These are phyloP conservation scores for Saccharomyces hybrid DNA, from an alignment of 1,139 yeast genomes.

Conservation along the genomic window DNA sequence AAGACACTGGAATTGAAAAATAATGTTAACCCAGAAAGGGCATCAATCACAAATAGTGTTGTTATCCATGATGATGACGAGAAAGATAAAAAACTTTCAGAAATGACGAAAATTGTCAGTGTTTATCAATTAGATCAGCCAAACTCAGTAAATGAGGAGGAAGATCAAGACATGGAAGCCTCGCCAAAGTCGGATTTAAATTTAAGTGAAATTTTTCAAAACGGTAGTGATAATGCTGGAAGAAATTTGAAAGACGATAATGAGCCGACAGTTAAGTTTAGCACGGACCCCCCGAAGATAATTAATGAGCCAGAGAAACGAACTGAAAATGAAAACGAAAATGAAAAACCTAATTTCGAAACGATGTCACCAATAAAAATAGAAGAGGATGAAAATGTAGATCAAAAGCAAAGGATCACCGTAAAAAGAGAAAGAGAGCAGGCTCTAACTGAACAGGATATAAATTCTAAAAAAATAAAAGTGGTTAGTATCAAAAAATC, in stretches of 20 bases:
- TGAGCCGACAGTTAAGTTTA: slow-evolving; percentile 25
- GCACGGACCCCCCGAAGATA: slow-evolving; percentile 19
- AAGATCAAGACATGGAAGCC: slow-evolving; percentile 27
- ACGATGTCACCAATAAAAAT: neutral
- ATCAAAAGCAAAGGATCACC: neutral
- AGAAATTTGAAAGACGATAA: slow-evolving; percentile 4
- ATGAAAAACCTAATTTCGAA: neutral
- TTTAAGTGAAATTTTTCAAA: slow-evolving; percentile 23
- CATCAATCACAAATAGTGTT: neutral
- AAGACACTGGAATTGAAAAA: slow-evolving; percentile 6
- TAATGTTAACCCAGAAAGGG: neutral
- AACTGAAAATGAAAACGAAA: neutral
- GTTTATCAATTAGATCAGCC: slow-evolving; percentile 25
- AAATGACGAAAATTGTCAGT: slow-evolving; percentile 37
- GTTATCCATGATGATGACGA: slow-evolving; percentile 6
- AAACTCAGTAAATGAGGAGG: slow-evolving; percentile 7
- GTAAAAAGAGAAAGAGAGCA: neutral
- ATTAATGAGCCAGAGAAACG: slow-evolving; percentile 5
- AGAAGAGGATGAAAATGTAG: neutral
- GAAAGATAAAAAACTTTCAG: slow-evolving; percentile 23
- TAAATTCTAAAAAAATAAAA: slow-evolving; percentile 2
- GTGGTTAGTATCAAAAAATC: neutral
- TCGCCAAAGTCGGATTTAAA: slow-evolving; percentile 24
- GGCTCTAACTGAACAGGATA: neutral
- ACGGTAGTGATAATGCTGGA: neutral